Conservation (phyloP, 345 rosid species). For the Brassica napus region Da-Ae NC_063443.1:10623001-10623500, state of each 20-base stretch:
- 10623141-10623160: slow-evolving; percentile 98
- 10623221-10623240: slow-evolving; percentile 64
- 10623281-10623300: slow-evolving; percentile 91
- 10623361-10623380: slow-evolving; percentile 77
- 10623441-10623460: slow-evolving; percentile 84
- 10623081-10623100: slow-evolving; percentile 81
- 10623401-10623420: slow-evolving; percentile 80
- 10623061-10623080: slow-evolving; percentile 49
- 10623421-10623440: slow-evolving; percentile 67
- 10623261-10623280: slow-evolving; percentile 70
- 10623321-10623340: slow-evolving; percentile 87
- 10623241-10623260: slow-evolving; percentile 47
- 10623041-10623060: slow-evolving; percentile 89
- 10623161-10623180: slow-evolving; percentile 89
- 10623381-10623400: slow-evolving; percentile 83
- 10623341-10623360: slow-evolving; percentile 93
- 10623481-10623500: slow-evolving; percentile 79
- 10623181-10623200: slow-evolving; percentile 96
- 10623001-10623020: slow-evolving; percentile 93
- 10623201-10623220: slow-evolving; percentile 93
- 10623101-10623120: slow-evolving; percentile 86
- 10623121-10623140: slow-evolving; percentile 79
- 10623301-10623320: slow-evolving; percentile 81
- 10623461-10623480: slow-evolving; percentile 92
- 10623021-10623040: slow-evolving; percentile 87